A percentile compares a stretch with the other conserved stretches of the same genome.
These are phyloP conservation scores for Phoma sp. DNA, from an alignment of 2,329 filamentous ascomycete genomes.

Conservation along the genomic window DNA sequence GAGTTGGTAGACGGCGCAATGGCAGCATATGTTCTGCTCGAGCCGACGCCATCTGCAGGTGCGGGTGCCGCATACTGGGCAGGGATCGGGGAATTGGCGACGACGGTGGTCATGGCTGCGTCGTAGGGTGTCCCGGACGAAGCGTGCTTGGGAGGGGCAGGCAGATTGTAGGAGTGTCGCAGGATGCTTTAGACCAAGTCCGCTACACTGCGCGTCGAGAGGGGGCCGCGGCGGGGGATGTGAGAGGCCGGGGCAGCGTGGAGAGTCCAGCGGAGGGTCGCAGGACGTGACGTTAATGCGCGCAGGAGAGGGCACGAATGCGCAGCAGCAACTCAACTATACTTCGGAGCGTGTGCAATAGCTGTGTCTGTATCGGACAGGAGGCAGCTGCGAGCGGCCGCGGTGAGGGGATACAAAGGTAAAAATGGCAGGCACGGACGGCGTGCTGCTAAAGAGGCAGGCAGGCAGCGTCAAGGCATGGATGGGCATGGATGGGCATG, in stretches of 20 bases:
- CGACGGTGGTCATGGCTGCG: slow-evolving; percentile 54
- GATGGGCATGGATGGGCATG: slow-evolving; percentile 7
- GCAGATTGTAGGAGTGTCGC: slow-evolving; percentile 45
- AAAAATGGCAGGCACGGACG: slow-evolving; percentile 18
- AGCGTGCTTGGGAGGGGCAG: slow-evolving; percentile 23
- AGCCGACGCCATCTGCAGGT: slow-evolving; percentile 44
- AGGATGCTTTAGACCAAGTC: slow-evolving; percentile 38
- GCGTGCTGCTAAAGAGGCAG: slow-evolving; percentile 20
- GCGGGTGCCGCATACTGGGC: slow-evolving; percentile 47
- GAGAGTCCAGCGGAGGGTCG: slow-evolving; percentile 7
- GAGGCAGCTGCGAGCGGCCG: slow-evolving; percentile 10
- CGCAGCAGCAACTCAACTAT: neutral
- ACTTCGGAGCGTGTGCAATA: neutral
- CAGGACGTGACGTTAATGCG: slow-evolving; percentile 10
- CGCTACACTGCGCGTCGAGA: slow-evolving; percentile 46
- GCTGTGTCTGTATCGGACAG: neutral
- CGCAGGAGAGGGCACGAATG: slow-evolving; percentile 3
- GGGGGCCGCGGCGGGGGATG: slow-evolving; percentile 35
- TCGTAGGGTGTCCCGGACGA: slow-evolving; percentile 25
- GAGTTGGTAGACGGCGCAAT: slow-evolving; percentile 52
- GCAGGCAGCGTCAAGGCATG: neutral
- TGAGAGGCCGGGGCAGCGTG: slow-evolving; percentile 12
- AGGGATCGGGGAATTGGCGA: slow-evolving; percentile 52
- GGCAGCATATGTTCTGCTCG: slow-evolving; percentile 52
- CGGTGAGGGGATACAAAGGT: slow-evolving; percentile 14